Conservation (phyloP, 768 basidiomycete species). For the Holtermannia corniformis region DNA sequence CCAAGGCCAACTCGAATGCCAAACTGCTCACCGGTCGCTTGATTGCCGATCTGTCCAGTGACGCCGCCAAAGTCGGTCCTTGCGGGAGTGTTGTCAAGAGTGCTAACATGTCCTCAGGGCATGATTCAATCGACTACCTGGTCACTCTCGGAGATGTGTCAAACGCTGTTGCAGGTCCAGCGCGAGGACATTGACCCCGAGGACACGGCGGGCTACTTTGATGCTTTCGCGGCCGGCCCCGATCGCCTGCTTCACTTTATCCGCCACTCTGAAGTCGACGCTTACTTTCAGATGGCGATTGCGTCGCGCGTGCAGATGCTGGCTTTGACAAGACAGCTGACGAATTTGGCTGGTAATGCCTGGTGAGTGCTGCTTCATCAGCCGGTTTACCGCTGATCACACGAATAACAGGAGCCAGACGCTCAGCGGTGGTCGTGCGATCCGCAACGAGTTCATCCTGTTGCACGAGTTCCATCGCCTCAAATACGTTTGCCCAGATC, state of each 20-base stretch:
- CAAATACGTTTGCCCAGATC: conserved; percentile 95
- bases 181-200: conserved; percentile 94
- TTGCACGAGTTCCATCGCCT: conserved; percentile 94
- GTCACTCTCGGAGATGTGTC: conserved; percentile 96
- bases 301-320: conserved; percentile 86
- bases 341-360: conserved; percentile 90
- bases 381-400: background rate
- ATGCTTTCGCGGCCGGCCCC: conserved; percentile 65
- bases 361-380: conserved; percentile 52
- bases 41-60: conserved; percentile 85
- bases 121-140: conserved; percentile 98
- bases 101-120: conserved; percentile 49
- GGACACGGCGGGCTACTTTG: conserved; percentile 83
- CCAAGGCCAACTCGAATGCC: conserved; percentile 55
- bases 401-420: conserved; percentile 73
- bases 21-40: conserved; percentile 74
- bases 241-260: conserved; percentile 77
- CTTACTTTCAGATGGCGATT: conserved; percentile 96
- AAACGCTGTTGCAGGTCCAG: conserved; percentile 71
- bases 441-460: conserved; percentile 97
- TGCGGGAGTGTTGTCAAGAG: background rate
- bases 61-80: conserved; percentile 71
- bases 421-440: conserved; percentile 90
- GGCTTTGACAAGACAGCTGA: conserved; percentile 83
- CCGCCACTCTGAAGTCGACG: conserved; percentile 87